Conservation (phyloP, 148 eudicot genomes). For the Rhododendron williamsianum region DNA sequence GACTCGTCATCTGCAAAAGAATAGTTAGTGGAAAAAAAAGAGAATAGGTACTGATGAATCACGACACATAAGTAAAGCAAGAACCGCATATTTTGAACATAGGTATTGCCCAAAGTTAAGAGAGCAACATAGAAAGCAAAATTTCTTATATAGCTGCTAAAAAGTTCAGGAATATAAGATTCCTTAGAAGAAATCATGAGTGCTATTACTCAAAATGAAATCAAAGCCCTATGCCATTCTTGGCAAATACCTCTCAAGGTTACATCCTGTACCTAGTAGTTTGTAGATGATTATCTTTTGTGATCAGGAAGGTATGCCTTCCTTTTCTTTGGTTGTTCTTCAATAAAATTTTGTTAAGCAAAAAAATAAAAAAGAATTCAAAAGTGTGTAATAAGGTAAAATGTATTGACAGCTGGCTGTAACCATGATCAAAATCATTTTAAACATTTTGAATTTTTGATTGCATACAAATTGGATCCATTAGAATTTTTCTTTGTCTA, state of each 20-base stretch:
- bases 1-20: conserved; percentile 42
- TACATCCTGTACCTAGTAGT: neutral
- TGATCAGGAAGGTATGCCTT: neutral
- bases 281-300: neutral
- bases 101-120: neutral
- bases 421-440: neutral
- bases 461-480: neutral
- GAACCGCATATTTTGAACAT: neutral
- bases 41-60: neutral
- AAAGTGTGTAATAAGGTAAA: neutral
- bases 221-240: neutral
- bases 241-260: neutral
- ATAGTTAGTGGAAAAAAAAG: neutral
- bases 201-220: neutral
- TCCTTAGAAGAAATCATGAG: neutral
- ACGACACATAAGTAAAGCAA: neutral
- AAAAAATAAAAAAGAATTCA: conserved; percentile 21
- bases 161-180: neutral
- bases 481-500: neutral
- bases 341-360: conserved; percentile 44
- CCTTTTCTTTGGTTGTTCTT: neutral
- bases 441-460: neutral
- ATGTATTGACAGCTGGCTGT: neutral
- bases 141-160: neutral
- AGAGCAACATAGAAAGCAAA: neutral